These are phyloP conservation scores for Termitomyces sp. DNA, from an alignment of 1,284 basidiomycete genomes.

Conservation along the genomic window DNA sequence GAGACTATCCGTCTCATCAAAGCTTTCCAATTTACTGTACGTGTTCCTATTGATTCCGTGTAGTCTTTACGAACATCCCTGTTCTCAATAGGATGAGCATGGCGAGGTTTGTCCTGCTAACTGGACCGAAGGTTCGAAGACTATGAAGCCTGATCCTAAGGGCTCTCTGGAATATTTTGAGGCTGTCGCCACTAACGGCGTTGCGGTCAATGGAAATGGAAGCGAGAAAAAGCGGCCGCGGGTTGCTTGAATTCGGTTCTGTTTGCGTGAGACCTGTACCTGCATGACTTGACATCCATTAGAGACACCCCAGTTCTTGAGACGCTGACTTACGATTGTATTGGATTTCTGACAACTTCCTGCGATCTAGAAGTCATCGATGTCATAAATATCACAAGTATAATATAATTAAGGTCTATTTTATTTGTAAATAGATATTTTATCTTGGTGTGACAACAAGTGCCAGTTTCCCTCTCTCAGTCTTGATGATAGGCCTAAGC, in stretches of 20 bases:
- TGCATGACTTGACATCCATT: background rate
- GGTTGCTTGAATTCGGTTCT: conserved; percentile 4
- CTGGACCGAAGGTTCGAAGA: conserved; percentile 74
- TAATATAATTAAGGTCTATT: too few relatives aligned
- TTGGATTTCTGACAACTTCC: background rate
- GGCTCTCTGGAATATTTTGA: conserved; percentile 75
- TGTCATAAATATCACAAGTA: conserved; percentile 8
- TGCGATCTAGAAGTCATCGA: background rate
- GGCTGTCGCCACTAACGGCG: conserved; percentile 23
- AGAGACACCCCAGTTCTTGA: background rate
- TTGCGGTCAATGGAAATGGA: conserved; percentile 18
- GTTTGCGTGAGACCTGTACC: background rate
- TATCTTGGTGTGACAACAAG: too few relatives aligned
- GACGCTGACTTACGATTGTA: background rate
- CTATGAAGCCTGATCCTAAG: conserved; percentile 74
- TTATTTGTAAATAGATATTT: background rate
- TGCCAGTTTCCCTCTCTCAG: too few relatives aligned
- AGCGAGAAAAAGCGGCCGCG: conserved; percentile 28
- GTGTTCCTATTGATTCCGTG: conserved; percentile 21
- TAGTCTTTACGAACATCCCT: background rate
- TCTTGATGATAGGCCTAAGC: too few relatives aligned
- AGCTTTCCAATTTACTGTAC: conserved; percentile 85
- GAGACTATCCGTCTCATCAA: conserved; percentile 86
- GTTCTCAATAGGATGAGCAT: conserved; percentile 59
- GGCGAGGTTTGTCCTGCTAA: conserved; percentile 90